Conservation (phyloP, 768 basidiomycete species). For the Sistotremastrum suecicum region DNA sequence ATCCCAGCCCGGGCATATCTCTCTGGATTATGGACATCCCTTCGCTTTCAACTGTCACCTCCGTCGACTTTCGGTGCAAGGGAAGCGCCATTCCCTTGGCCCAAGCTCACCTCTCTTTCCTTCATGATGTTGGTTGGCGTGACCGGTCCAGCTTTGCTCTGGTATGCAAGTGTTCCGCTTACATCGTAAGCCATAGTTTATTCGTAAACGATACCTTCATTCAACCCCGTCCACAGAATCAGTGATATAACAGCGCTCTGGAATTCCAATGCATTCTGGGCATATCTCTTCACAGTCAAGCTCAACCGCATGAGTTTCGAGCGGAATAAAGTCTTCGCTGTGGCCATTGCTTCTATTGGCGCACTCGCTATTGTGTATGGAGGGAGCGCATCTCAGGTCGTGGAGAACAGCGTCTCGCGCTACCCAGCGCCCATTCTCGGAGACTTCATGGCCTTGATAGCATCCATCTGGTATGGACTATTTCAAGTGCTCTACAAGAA, state of each 20-base stretch:
- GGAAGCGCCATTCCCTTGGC: slow-evolving; percentile 13
- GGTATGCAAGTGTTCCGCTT: slow-evolving; percentile 60
- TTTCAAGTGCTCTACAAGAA: slow-evolving; percentile 82
- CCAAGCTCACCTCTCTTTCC: slow-evolving; percentile 21
- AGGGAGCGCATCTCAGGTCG: slow-evolving; percentile 24
- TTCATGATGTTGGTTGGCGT: slow-evolving; percentile 38
- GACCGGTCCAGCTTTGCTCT: slow-evolving; percentile 51
- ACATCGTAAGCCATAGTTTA: slow-evolving; percentile 42
- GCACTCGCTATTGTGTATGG: slow-evolving; percentile 77
- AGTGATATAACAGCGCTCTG: slow-evolving; percentile 74
- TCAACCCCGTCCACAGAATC: slow-evolving; percentile 31
- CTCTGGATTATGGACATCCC: slow-evolving; percentile 27
- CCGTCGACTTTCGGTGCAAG: not conserved
- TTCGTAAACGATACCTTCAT: too few relatives aligned
- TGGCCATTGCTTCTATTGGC: slow-evolving; percentile 68
- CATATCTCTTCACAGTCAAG: slow-evolving; percentile 74
- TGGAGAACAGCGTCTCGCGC: not conserved
- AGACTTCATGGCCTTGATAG: slow-evolving; percentile 57
- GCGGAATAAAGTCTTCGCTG: slow-evolving; percentile 48
- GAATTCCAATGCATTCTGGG: slow-evolving; percentile 87
- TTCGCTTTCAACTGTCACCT: slow-evolving; percentile 28
- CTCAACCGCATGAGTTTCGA: slow-evolving; percentile 54
- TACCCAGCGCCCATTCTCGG: slow-evolving; percentile 47
- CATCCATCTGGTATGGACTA: slow-evolving; percentile 57
- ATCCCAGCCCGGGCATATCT: slow-evolving; percentile 35